Base-by-base conservation (phyloP, 495 filamentous ascomycete genomes). In the Astrocystis sublimbata region DNA sequence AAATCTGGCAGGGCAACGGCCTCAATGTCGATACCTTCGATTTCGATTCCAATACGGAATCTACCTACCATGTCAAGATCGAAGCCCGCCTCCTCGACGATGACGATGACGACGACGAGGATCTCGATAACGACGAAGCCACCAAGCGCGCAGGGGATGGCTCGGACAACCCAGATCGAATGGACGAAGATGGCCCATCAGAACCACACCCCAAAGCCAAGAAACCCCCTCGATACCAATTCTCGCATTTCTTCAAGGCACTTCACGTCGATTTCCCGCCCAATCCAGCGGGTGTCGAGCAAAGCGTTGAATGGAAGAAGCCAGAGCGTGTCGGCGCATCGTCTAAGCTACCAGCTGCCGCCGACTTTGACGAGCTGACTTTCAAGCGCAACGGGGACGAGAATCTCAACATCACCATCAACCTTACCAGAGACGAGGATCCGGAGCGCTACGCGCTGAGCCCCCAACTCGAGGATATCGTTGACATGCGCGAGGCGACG, bases 221-320 rank as follows among this genome's bases (percentile, higher is more conserved):
- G 13, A 80, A 76, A 23, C 80, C 80, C 49, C 75, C 69, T 50
- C 76, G 73, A 41, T 84, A 83, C 31, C 85, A 88, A 58, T 88
- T 98, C 74, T 96, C 94, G 26, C 90, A 97, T 66, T 99, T 97
- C 77, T 96, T 99, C 86, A 96, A 96, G 73, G 81, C 86, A 7
- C 88, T 99, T 68, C 90, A 85, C 2, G 82, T 97, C 40, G 92
- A 98, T 58, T 93, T 96, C 62, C 91, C 96, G 61, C 86, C 86
- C 47, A 77, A 73, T 21, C 68, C 68, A 54, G 80, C 75, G 56
- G 75, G 77, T 7, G 79, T 84, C 62, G 76, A 85, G 68, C 71
- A 79, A 68, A 54, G 51, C 12, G 64, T 64, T 4, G 79, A 79
- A 41, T 71, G 81, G 64, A 77, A 75, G 64, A 72, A 93, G 69